phyloP scores from a whole-genome alignment of 2,329 filamentous ascomycete genomes.

The Fusarium goolgardi region DNA sequence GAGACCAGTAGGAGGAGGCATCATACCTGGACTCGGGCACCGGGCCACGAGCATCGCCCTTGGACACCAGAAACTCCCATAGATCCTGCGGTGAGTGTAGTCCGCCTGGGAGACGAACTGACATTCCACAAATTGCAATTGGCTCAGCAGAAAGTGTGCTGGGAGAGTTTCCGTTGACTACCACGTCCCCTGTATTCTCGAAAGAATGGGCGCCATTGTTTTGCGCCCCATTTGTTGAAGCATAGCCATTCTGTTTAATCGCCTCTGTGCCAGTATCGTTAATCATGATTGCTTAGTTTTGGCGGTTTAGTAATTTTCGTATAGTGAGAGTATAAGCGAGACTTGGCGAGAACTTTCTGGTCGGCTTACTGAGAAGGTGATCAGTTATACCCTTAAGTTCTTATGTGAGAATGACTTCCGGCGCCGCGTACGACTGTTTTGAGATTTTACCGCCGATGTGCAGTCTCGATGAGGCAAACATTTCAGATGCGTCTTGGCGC shows the following conservation, averaged over 20 bases:
- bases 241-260: not conserved
- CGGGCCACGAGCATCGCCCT: not conserved
- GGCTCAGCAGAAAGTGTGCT: not conserved
- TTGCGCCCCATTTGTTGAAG: not conserved
- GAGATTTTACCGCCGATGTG: not conserved
- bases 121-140: conserved; percentile 12
- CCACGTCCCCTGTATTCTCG: not conserved
- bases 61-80: conserved; percentile 3
- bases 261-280: not conserved
- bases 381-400: not conserved
- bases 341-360: no score
- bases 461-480: not conserved
- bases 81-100: not conserved
- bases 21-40: conserved; percentile 4
- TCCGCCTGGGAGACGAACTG: not conserved
- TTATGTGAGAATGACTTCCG: not conserved
- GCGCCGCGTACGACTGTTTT: not conserved
- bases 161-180: not conserved
- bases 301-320: not conserved
- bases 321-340: not conserved
- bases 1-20: not conserved
- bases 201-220: not conserved
- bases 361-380: not conserved
- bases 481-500: no score
- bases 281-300: not conserved